Evolutionary conservation across 345 rosid species (phyloP), one percentile per base, ranked within the genome.

Genomic region (Populus pruinosa): DNA sequence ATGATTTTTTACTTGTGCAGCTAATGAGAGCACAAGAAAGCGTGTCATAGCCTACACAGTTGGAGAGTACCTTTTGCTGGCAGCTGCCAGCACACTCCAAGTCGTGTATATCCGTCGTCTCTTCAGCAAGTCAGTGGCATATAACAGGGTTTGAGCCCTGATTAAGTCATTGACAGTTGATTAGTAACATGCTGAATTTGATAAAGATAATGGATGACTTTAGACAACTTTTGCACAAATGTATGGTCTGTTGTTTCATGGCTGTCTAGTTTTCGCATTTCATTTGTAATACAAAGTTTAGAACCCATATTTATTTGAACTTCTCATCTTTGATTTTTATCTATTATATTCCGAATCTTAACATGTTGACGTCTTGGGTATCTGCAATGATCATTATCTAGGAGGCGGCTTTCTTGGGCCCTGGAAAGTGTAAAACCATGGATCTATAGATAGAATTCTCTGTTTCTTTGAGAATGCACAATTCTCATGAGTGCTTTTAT

Each of bases 71-170:
- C 67, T 92, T 4, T 71, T 93, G 80, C 86, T 96, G 71, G 96
- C 90, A 35, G 76, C 78, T 70, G 90, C 86, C 5, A 96, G 99
- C 78, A 77, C 86, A 1, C 91, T 96, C 85, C 98, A 96, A 67
- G 97, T 91, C 7, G 63, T 89, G 3, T 93, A 90, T 78, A 89
- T 92, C 72, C 97, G 99, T 29, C 94, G 86, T 78, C 99, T 96
- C 83, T 96, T 96, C 85, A 96, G 97, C 94, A 91, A 94, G 85
- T 90, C 97, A 17, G 92, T 92, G 66, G 95, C 91, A 44, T 96
- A 92, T 89, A 92, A 88, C 83, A 86, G 98, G 72, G 99, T 92
- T 81, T 93, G 87, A 92, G 76, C 35, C 64, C 44, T 21, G 25
- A 21, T 62, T n/a, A 16, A 39, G 41, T 74, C 41, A 62, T 43